Percentiles rank a stretch among this genome's conserved stretches.
phyloP scores from a whole-genome alignment of 441 rosid species.

The Biscutella laevigata region DNA sequence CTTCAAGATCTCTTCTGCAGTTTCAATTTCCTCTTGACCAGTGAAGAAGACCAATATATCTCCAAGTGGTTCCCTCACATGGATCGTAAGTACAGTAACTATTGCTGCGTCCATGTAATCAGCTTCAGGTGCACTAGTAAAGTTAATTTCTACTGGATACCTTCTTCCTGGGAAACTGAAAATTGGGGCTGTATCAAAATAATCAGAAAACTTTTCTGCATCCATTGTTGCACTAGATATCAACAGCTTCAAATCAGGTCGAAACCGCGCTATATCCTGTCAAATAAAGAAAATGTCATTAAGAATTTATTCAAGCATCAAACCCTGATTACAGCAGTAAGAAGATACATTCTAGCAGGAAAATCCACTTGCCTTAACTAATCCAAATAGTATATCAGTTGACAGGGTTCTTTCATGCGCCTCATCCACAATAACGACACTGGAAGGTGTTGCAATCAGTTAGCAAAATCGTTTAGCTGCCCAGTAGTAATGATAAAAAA shows the following conservation, averaged over 20 bases:
- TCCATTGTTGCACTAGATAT: constrained; percentile 99
- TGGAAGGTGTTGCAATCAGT: constrained; percentile 29
- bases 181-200: constrained; percentile 89
- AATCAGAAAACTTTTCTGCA: constrained; percentile 93
- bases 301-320: neutral
- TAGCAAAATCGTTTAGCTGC: constrained; percentile 12
- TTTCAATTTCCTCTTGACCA: constrained; percentile 97
- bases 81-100: constrained; percentile 81
- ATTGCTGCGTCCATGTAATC: constrained; percentile 93
- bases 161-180: constrained; percentile 95
- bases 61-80: constrained; percentile 73
- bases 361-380: constrained; percentile 64
- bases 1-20: constrained; percentile 92
- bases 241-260: constrained; percentile 86
- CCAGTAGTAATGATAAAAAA: neutral
- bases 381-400: constrained; percentile 87
- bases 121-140: constrained; percentile 92
- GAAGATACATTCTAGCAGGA: neutral
- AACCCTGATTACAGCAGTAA: neutral
- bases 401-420: constrained; percentile 98
- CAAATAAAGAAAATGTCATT: constrained; percentile 13
- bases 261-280: constrained; percentile 78
- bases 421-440: constrained; percentile 96
- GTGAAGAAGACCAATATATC: constrained; percentile 88
- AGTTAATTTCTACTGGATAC: constrained; percentile 87